Evolutionary conservation across 1,284 basidiomycete genomes (phyloP).

Genomic region (Cryptococcus sp.): DNA sequence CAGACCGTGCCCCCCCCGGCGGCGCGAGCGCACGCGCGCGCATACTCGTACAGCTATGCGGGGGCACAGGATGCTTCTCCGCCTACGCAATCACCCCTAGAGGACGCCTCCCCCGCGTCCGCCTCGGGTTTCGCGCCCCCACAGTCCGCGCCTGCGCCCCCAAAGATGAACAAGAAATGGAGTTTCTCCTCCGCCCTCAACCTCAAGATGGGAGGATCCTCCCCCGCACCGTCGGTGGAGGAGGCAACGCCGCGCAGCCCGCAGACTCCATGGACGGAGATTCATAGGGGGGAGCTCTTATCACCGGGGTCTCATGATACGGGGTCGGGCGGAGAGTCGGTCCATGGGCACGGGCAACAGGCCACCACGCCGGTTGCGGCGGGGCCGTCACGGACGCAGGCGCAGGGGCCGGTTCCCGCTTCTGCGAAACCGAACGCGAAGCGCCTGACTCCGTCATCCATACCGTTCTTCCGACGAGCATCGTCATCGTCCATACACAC

Average conservation of each 20-base stretch:
- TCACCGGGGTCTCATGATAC: slow-evolving; percentile 19
- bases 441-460: slow-evolving; percentile 85
- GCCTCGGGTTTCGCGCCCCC: not conserved
- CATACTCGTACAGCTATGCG: not conserved
- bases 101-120: not conserved
- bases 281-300: slow-evolving; percentile 20
- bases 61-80: slow-evolving; percentile 4
- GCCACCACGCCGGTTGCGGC: slow-evolving; percentile 18
- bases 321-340: not conserved
- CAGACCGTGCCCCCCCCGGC: not conserved
- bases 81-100: slow-evolving; percentile 4
- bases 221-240: slow-evolving; percentile 18
- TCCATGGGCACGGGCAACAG: not conserved
- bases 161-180: slow-evolving; percentile 77
- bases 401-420: not conserved
- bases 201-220: slow-evolving; percentile 57
- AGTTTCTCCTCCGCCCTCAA: slow-evolving; percentile 89
- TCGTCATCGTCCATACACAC: slow-evolving; percentile 79
- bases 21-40: not conserved
- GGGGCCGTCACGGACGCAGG: not conserved
- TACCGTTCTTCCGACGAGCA: slow-evolving; percentile 91
- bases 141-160: slow-evolving; percentile 5
- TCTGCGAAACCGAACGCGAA: slow-evolving; percentile 39
- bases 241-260: slow-evolving; percentile 20
- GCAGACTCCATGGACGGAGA: slow-evolving; percentile 34